A percentile compares a stretch with the other conserved stretches of the same genome.
phyloP scores from a whole-genome alignment of 208 protist genomes.

The Acanthamoeba royreba region DNA sequence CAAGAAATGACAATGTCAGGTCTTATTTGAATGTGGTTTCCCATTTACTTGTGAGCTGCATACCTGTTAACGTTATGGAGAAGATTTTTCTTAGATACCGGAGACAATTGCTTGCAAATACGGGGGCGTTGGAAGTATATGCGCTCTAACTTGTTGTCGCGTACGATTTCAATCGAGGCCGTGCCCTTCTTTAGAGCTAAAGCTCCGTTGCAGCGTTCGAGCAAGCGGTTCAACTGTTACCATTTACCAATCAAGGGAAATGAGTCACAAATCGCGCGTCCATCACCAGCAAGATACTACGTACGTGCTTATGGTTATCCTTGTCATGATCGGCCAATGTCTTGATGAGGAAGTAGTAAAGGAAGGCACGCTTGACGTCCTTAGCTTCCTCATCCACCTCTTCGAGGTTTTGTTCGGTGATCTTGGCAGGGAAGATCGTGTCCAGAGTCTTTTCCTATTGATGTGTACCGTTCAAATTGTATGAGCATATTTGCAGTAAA shows the following conservation, averaged over 20 bases:
- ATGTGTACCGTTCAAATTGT: not conserved
- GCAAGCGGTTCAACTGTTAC: not conserved
- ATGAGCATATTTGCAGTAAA: not conserved
- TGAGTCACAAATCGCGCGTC: too few species aligned
- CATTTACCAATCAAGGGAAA: not conserved
- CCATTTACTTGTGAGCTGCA: not conserved
- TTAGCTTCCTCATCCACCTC: not conserved
- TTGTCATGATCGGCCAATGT: slow-evolving; percentile 26
- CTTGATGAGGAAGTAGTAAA: slow-evolving; percentile 1
- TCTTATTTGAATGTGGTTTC: not conserved
- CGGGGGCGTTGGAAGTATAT: slow-evolving; percentile 53
- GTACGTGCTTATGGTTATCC: slow-evolving; percentile 4
- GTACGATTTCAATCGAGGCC: slow-evolving; percentile 29
- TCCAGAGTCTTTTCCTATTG: slow-evolving; percentile 8
- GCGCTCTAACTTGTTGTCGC: slow-evolving; percentile 54
- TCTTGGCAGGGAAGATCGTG: slow-evolving; percentile 16
- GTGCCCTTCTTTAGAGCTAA: slow-evolving; percentile 1
- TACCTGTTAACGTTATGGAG: slow-evolving; percentile 42
- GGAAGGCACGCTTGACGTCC: slow-evolving; percentile 5
- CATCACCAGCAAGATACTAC: not conserved
- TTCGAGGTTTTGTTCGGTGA: not conserved
- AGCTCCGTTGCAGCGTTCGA: not conserved
- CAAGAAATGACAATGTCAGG: not conserved
- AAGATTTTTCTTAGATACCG: not conserved
- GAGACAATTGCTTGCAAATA: slow-evolving; percentile 17